Percentiles rank a stretch among this genome's conserved stretches.
These are phyloP conservation scores for Cicer yamashitae DNA, from an alignment of 306 rosid genomes.

Conservation along the genomic window DNA sequence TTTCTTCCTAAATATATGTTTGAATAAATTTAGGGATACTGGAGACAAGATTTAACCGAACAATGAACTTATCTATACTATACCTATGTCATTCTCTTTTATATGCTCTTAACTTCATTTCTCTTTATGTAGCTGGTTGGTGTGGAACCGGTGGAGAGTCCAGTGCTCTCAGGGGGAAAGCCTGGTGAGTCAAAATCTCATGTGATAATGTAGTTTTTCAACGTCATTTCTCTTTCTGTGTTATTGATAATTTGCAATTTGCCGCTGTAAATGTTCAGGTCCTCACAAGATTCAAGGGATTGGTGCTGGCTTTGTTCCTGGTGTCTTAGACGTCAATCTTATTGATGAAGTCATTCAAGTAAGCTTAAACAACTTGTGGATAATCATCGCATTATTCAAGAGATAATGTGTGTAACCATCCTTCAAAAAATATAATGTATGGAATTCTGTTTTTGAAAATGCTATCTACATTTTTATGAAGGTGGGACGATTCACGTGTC, in stretches of 20 bases:
- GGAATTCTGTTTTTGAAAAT: conserved; percentile 10
- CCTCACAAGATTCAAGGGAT: conserved; percentile 96
- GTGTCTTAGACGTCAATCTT: conserved; percentile 73
- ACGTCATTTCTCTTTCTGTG: conserved; percentile 19
- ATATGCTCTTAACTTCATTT: conserved; percentile 30
- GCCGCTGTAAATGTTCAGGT: conserved; percentile 56
- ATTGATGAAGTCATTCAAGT: conserved; percentile 78
- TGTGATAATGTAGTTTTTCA: not conserved
- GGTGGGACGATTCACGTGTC: not conserved
- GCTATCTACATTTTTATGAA: not conserved
- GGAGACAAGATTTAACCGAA: conserved; percentile 19
- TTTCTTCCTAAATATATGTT: not conserved
- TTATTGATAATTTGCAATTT: conserved; percentile 30
- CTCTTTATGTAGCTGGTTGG: conserved; percentile 64
- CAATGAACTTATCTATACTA: conserved; percentile 27
- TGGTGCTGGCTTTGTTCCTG: conserved; percentile 85
- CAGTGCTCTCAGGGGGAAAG: conserved; percentile 85
- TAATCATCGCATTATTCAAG: conserved; percentile 21
- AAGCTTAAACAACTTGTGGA: conserved; percentile 44
- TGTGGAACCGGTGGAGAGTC: conserved; percentile 81
- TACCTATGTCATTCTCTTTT: conserved; percentile 12
- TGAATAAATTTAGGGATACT: not conserved
- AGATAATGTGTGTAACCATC: conserved; percentile 1
- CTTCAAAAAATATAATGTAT: not conserved
- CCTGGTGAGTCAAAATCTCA: conserved; percentile 63